Conservation (phyloP, 2,329 filamentous ascomycete genomes). For the Aspergillus neotritici region DNA sequence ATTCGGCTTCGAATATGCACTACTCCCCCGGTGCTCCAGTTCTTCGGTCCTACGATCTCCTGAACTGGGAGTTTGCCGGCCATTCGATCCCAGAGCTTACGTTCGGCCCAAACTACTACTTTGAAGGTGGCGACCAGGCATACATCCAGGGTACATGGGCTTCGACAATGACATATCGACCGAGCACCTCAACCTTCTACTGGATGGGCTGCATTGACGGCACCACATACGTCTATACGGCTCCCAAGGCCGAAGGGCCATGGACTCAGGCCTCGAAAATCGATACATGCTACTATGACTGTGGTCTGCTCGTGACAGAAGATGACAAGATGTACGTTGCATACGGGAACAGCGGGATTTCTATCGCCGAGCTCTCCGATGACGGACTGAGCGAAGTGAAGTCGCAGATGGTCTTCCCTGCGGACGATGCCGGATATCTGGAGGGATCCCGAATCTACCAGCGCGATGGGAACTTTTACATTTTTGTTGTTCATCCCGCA, state of each 20-base stretch:
- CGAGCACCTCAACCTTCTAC: constrained; percentile 48
- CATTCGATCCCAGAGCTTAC: constrained; percentile 44
- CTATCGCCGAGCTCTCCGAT: constrained; percentile 47
- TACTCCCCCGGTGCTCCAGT: constrained; percentile 55
- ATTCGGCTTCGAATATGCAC: constrained; percentile 52
- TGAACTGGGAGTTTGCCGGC: constrained; percentile 46
- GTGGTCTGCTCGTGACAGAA: constrained; percentile 49
- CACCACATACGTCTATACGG: constrained; percentile 51
- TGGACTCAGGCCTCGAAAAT: constrained; percentile 40
- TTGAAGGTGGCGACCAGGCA: constrained; percentile 38
- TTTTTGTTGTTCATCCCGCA: constrained; percentile 47
- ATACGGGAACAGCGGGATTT: constrained; percentile 48
- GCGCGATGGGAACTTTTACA: constrained; percentile 52
- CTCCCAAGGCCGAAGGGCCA: constrained; percentile 37
- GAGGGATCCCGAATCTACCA: constrained; percentile 56
- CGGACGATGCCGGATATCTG: constrained; percentile 37
- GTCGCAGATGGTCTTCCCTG: constrained; percentile 42
- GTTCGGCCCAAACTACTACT: constrained; percentile 47
- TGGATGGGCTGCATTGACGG: constrained; percentile 54
- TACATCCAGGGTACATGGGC: constrained; percentile 56
- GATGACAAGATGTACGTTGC: constrained; percentile 56
- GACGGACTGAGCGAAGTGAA: constrained; percentile 46
- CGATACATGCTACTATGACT: constrained; percentile 53
- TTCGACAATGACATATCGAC: constrained; percentile 48
- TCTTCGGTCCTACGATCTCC: constrained; percentile 51